Evolutionary conservation across 2,329 filamentous ascomycete genomes (phyloP).

Genomic region (Colletotrichum aenigma): DNA sequence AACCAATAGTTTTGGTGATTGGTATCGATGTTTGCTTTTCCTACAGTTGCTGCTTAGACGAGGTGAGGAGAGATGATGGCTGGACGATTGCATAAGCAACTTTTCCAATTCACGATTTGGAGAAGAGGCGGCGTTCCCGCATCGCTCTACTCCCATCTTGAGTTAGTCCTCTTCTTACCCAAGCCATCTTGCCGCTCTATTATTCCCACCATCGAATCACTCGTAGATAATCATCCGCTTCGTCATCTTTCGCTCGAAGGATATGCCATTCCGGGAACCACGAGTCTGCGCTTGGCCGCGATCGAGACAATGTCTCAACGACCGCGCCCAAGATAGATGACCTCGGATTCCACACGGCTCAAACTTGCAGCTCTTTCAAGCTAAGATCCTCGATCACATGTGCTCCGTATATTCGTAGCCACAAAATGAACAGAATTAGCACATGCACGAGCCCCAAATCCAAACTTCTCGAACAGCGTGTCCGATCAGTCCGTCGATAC

Average conservation of each 20-base stretch:
- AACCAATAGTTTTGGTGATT: not conserved
- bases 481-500: not conserved
- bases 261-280: rapidly evolving
- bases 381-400: not conserved
- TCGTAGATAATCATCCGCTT: not conserved
- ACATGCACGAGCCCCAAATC: not conserved
- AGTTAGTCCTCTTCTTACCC: not conserved
- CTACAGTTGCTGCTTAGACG: not conserved
- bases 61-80: not conserved
- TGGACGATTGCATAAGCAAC: not conserved
- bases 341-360: not conserved
- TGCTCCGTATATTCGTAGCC: not conserved
- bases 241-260: rapidly evolving
- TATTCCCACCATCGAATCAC: not conserved
- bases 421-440: not conserved
- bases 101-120: not conserved
- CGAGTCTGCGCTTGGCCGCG: not conserved
- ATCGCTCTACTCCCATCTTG: not conserved
- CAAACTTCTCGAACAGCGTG: not conserved
- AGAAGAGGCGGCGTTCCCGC: not conserved
- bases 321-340: not conserved
- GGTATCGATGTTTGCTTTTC: not conserved
- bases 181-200: not conserved
- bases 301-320: not conserved
- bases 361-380: not conserved